Evolutionary conservation across 2,329 filamentous ascomycete species (phyloP).

Genomic region (Dactylellina sp.): DNA sequence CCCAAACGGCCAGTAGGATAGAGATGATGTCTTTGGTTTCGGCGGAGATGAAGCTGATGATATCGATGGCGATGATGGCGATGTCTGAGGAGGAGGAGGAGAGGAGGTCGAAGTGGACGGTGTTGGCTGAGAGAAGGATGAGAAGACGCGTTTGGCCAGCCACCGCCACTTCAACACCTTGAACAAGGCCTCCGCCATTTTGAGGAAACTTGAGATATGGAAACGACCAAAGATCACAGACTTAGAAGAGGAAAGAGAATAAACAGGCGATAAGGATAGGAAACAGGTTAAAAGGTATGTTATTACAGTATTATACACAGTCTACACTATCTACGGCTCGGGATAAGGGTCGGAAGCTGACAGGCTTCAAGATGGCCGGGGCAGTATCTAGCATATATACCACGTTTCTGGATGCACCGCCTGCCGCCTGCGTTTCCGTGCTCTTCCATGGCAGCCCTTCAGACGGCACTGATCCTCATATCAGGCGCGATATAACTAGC

Average conservation of each 20-base stretch:
- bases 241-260: background rate
- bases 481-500: background rate
- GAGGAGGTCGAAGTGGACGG: conserved; percentile 13
- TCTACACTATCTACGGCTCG: conserved; percentile 12
- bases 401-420: conserved; percentile 44
- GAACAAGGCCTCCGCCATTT: conserved; percentile 43
- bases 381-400: conserved; percentile 53
- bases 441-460: conserved; percentile 26
- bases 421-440: conserved; percentile 54
- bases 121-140: conserved; percentile 39
- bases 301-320: conserved; percentile 44
- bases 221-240: background rate
- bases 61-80: conserved; percentile 9
- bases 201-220: too few species aligned
- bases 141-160: conserved; percentile 58
- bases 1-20: conserved; percentile 34
- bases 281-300: conserved; percentile 6
- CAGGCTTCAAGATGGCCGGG: conserved; percentile 26
- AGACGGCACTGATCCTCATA: conserved; percentile 13
- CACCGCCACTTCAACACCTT: conserved; percentile 57
- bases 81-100: conserved; percentile 10
- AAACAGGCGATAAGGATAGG: background rate
- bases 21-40: conserved; percentile 12
- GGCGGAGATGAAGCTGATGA: conserved; percentile 9
- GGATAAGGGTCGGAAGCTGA: conserved; percentile 1